Evolutionary conservation across 441 rosid species (phyloP), one percentile per base, ranked within the genome.

Genomic region (Hura crepitans): DNA sequence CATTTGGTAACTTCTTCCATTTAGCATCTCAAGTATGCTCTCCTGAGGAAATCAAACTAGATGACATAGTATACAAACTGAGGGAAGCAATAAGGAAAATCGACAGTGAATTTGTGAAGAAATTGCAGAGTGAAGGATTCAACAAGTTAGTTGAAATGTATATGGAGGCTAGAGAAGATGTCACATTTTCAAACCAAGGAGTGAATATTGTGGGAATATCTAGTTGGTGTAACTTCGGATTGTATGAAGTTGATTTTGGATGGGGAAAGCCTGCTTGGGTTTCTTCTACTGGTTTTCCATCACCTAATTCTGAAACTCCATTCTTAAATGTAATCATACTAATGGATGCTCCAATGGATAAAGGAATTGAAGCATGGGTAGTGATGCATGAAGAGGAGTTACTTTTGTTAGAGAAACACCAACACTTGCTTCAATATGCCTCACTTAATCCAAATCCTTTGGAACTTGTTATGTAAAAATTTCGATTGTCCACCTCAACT

Each of bases 181-280:
- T n/a, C n/a, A n/a, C n/a, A n/a, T n/a, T n/a, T n/a, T n/a, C n/a
- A n/a, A n/a, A n/a, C n/a, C n/a, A n/a, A 11, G 67, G 67, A 0
- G 72, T 67, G 43, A 25, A 10, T 0, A 68, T 72, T 33, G 42
- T 78, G 14, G 4, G 39, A 33, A 72, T 77, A n/a, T 50, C 47
- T 1, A 81, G 81, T 37, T 74, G 50, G 73, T 79, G 79, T 27
- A 31, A 70, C 13, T 68, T 76, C 30, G 75, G 76, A 0, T 1
- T 62, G 33, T 59, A 72, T 39, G 69, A 65, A 39, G 62, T 37
- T 0, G 77, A 82, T 72, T 79, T 79, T 39, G 81, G 81, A 1
- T 77, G 83, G 83, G 83, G 83, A 43, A 77, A 66, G 2, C 76
- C 81, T 2, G 15, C 14, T 13, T 47, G 77, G 74, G 73, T 74